Conservation (phyloP, 1,284 basidiomycete genomes). For the Papiliotrema fonsecae region DNA sequence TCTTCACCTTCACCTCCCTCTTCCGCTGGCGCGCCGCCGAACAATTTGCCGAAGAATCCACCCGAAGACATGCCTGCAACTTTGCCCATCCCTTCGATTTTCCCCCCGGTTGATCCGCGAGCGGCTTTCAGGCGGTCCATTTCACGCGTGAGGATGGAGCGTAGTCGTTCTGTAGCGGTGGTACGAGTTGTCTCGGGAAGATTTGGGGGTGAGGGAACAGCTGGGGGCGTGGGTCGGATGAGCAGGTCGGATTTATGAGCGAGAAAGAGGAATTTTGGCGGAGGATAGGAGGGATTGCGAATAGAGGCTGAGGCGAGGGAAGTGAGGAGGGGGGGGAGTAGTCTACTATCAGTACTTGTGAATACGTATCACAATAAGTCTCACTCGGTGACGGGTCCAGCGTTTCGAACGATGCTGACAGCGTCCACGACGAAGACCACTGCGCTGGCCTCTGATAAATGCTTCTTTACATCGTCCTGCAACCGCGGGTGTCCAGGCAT, state of each 20-base stretch:
- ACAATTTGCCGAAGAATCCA: conserved; percentile 24
- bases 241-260: conserved; percentile 45
- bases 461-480: conserved; percentile 32
- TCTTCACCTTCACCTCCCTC: conserved; percentile 16
- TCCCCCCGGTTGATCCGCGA: conserved; percentile 31
- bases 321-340: conserved; percentile 40
- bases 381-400: conserved; percentile 41
- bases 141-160: conserved; percentile 41
- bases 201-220: conserved; percentile 20
- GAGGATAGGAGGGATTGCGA: conserved; percentile 15
- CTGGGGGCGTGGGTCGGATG: conserved; percentile 16
- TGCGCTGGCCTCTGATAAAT: conserved; percentile 26
- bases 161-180: conserved; percentile 33
- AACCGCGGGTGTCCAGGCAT: conserved; percentile 47
- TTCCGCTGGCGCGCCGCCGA: conserved; percentile 12
- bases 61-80: conserved; percentile 21
- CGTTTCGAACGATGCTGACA: conserved; percentile 35
- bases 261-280: conserved; percentile 37
- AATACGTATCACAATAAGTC: conserved; percentile 7
- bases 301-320: conserved; percentile 27
- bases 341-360: conserved; percentile 15
- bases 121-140: conserved; percentile 44
- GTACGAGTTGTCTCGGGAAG: conserved; percentile 17
- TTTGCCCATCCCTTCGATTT: conserved; percentile 42
- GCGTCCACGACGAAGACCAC: conserved; percentile 47